A percentile compares a stretch with the other conserved stretches of the same genome.
phyloP scores from a whole-genome alignment of 2,329 filamentous ascomycete species.

The Penicillium sp. region DNA sequence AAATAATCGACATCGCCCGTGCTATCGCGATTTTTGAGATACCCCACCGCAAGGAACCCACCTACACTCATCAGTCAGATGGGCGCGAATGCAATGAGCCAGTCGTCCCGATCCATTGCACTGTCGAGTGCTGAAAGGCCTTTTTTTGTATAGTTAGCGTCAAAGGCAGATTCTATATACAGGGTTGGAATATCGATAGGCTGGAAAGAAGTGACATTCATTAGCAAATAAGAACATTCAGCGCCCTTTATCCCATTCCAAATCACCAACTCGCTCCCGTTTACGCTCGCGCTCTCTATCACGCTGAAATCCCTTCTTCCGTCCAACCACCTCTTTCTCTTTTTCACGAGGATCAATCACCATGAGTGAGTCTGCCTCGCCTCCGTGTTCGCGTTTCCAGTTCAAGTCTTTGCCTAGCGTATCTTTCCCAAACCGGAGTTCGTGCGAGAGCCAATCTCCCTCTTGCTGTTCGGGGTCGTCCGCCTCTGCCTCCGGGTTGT shows the following conservation, averaged over 20 bases:
- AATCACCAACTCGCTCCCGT: conserved; percentile 30
- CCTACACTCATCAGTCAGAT: conserved; percentile 32
- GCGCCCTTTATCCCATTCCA: conserved; percentile 37
- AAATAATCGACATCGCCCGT: conserved; percentile 35
- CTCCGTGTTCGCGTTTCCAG: conserved; percentile 87
- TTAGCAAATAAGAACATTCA: not conserved
- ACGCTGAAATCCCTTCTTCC: conserved; percentile 52
- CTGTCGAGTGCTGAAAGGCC: conserved; percentile 31
- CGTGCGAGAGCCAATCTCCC: conserved; percentile 80
- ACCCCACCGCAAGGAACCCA: conserved; percentile 32
- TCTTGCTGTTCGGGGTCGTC: conserved; percentile 49
- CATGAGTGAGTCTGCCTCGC: conserved; percentile 66
- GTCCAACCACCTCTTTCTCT: conserved; percentile 65
- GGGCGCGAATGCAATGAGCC: conserved; percentile 33
- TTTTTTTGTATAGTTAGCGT: conserved; percentile 1
- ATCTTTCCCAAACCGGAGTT: conserved; percentile 82
- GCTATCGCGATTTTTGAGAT: conserved; percentile 31
- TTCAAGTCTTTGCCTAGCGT: conserved; percentile 84
- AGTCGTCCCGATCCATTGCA: conserved; percentile 30
- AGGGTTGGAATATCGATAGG: not conserved
- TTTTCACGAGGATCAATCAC: conserved; percentile 91
- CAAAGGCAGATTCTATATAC: not conserved
- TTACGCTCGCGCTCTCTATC: conserved; percentile 41
- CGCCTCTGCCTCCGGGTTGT: conserved; percentile 46
- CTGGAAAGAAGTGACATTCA: not conserved